Percentiles rank a stretch among this genome's conserved stretches.
Evolutionary conservation across 305 asterid genomes (phyloP).

Genomic region (Coffea humblotiana): DNA sequence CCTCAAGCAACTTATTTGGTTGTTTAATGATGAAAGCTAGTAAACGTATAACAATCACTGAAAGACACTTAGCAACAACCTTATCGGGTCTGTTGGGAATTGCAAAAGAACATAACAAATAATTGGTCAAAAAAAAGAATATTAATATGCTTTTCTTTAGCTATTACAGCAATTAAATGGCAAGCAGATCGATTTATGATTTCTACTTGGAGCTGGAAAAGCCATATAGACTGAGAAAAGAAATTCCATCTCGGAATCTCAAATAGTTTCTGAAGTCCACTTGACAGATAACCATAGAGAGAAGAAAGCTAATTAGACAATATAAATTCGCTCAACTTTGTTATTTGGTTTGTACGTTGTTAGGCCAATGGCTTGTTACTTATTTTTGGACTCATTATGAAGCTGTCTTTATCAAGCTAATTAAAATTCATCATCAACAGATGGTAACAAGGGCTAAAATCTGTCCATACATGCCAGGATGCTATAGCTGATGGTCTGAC

Average conservation of each 20-base stretch:
- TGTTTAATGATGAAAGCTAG: background rate
- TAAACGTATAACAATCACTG: background rate
- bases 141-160: background rate
- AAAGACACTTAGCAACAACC: background rate
- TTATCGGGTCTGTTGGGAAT: background rate
- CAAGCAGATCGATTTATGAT: background rate
- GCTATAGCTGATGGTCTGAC: conserved; percentile 2
- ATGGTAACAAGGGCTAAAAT: background rate
- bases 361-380: background rate
- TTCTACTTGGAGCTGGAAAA: background rate
- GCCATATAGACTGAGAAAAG: background rate
- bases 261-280: background rate
- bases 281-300: background rate
- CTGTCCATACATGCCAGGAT: background rate
- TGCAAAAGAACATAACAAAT: background rate
- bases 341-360: background rate
- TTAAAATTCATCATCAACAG: background rate
- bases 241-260: background rate
- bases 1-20: background rate
- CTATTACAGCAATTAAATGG: background rate
- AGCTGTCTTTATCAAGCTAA: background rate
- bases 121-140: background rate
- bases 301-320: background rate
- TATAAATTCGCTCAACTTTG: background rate
- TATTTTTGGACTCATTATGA: background rate